Evolutionary conservation across 2,329 filamentous ascomycete species (phyloP).

Genomic region (Pseudogymnoascus sp.): DNA sequence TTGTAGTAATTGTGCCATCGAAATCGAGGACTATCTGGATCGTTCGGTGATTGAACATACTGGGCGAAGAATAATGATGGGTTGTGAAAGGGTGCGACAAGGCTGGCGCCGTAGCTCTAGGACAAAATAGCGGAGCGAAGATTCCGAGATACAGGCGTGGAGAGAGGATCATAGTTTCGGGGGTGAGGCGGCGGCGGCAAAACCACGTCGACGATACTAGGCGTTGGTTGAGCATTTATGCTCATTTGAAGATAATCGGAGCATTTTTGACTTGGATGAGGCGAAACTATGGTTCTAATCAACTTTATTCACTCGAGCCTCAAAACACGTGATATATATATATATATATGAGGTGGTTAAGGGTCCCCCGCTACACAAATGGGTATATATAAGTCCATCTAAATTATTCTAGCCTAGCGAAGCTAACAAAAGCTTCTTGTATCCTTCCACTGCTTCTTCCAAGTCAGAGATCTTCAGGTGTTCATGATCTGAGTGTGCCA

Average conservation of each 20-base stretch:
- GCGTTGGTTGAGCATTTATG: not conserved
- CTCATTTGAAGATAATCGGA: not conserved
- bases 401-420: not conserved
- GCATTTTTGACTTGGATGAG: not conserved
- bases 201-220: not conserved
- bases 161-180: not conserved
- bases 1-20: conserved; percentile 27
- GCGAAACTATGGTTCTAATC: not conserved
- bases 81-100: not conserved
- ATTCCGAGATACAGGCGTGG: not conserved
- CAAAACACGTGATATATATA: not conserved
- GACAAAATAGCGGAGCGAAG: not conserved
- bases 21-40: conserved; percentile 14
- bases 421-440: conserved; percentile 42
- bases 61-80: not conserved
- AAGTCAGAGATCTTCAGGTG: conserved; percentile 68
- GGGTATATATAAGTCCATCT: not conserved
- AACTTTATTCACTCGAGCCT: not conserved
- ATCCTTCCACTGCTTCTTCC: conserved; percentile 70
- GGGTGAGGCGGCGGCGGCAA: not conserved
- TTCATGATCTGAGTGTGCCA: conserved; percentile 82
- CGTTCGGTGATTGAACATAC: not conserved
- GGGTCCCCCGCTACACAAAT: not conserved
- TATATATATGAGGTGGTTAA: not conserved
- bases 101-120: not conserved